Percentiles rank a stretch among this genome's conserved stretches.
Evolutionary conservation across 2,329 filamentous ascomycete species (phyloP).

Genomic region (Pseudogymnoascus sp.): DNA sequence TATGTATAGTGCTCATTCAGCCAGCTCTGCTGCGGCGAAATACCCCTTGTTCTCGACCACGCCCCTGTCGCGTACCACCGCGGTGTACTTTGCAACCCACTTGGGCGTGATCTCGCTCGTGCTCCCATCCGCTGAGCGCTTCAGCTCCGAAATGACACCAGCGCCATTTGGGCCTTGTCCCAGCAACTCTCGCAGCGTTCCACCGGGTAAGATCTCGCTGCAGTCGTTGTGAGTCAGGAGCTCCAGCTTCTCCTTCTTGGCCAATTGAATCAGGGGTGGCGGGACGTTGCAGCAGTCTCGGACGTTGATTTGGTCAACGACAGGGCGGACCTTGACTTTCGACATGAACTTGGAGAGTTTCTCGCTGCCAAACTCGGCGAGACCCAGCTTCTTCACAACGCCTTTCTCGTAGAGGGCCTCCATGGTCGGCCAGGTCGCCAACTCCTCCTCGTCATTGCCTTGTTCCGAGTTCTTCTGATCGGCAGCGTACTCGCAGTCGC

Average conservation of each 20-base stretch:
- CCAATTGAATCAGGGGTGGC: conserved; percentile 73
- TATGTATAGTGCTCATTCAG: conserved; percentile 28
- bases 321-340: conserved; percentile 62
- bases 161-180: conserved; percentile 65
- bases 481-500: conserved; percentile 75
- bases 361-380: conserved; percentile 85
- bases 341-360: conserved; percentile 71
- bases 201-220: conserved; percentile 79
- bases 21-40: conserved; percentile 75
- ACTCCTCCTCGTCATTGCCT: conserved; percentile 59
- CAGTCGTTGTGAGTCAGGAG: conserved; percentile 90
- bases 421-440: conserved; percentile 62
- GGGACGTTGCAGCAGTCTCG: conserved; percentile 94
- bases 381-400: conserved; percentile 66
- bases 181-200: conserved; percentile 76
- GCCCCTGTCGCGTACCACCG: conserved; percentile 84
- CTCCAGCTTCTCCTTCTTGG: conserved; percentile 77
- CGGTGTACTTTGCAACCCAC: conserved; percentile 97
- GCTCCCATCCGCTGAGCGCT: conserved; percentile 55
- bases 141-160: conserved; percentile 56
- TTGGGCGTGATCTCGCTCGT: conserved; percentile 63
- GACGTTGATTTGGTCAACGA: conserved; percentile 92
- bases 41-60: conserved; percentile 99
- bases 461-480: conserved; percentile 54
- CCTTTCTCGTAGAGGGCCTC: conserved; percentile 67